Percentiles rank a stretch among this genome's conserved stretches.
These are phyloP conservation scores for Aspergillus eucalypticola DNA, from an alignment of 2,329 filamentous ascomycete genomes.

Conservation along the genomic window DNA sequence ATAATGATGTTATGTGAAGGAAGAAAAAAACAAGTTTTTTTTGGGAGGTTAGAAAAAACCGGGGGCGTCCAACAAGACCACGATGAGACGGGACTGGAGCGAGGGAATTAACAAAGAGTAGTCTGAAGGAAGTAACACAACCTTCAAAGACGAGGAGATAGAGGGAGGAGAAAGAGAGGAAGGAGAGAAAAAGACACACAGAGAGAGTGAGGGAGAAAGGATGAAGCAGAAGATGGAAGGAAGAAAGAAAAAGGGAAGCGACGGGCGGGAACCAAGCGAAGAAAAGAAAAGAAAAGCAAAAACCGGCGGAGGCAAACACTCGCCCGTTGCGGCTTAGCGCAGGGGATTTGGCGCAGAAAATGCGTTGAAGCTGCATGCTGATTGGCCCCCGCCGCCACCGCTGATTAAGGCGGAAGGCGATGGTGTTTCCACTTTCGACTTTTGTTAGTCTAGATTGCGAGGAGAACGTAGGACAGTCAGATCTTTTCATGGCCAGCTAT, in stretches of 20 bases:
- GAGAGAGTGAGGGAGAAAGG: conserved; percentile 15
- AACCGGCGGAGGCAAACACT: conserved; percentile 28
- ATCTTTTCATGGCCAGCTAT: too few species aligned
- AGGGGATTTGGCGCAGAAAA: conserved; percentile 12
- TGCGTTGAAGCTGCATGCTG: conserved; percentile 2
- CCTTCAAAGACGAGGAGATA: conserved; percentile 15
- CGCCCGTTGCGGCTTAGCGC: conserved; percentile 30
- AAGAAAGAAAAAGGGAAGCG: conserved; percentile 22
- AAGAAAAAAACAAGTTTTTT: conserved; percentile 11
- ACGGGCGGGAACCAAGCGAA: conserved; percentile 33
- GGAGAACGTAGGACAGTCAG: too few species aligned
- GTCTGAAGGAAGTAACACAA: conserved; percentile 23
- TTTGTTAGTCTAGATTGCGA: too few species aligned
- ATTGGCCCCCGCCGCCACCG: conserved; percentile 1
- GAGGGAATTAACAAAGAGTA: conserved; percentile 22
- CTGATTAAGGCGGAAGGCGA: not conserved
- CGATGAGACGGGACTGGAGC: conserved; percentile 3
- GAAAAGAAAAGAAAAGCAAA: conserved; percentile 25
- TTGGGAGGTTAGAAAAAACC: not conserved
- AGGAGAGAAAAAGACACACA: conserved; percentile 23
- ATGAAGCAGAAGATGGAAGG: conserved; percentile 6
- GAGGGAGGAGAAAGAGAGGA: conserved; percentile 23
- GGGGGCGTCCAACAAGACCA: conserved; percentile 3
- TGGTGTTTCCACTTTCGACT: not conserved
- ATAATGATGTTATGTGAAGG: conserved; percentile 49